Percentiles rank a stretch among this genome's conserved stretches.
phyloP scores from a whole-genome alignment of 805 yeast species.

The Starmera pachycereana region DNA sequence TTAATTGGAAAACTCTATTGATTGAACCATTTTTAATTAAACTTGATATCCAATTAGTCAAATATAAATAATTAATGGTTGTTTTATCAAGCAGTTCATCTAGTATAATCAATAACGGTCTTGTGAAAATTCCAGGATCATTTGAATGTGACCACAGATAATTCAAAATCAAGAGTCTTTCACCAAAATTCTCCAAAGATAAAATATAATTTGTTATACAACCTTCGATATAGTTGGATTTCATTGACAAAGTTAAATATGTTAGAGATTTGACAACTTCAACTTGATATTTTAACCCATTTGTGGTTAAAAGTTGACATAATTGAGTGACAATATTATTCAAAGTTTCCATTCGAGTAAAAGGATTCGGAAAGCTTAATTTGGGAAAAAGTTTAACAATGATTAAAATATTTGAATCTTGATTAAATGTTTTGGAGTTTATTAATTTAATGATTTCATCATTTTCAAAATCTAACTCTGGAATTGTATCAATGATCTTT shows the following conservation, averaged over 20 bases:
- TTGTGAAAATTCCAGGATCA: slow-evolving; percentile 35
- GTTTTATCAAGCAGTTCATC: slow-evolving; percentile 46
- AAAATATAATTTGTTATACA: slow-evolving; percentile 51
- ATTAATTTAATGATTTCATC: slow-evolving; percentile 22
- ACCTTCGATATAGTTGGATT: slow-evolving; percentile 57
- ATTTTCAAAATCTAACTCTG: slow-evolving; percentile 28
- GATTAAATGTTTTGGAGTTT: slow-evolving; percentile 5
- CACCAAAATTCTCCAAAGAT: slow-evolving; percentile 24
- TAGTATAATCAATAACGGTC: slow-evolving; percentile 58
- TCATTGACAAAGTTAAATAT: slow-evolving; percentile 44
- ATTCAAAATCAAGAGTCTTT: slow-evolving; percentile 45
- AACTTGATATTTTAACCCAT: slow-evolving; percentile 45
- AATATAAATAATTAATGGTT: slow-evolving; percentile 30
- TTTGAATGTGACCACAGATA: slow-evolving; percentile 70
- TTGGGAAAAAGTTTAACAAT: slow-evolving; percentile 21
- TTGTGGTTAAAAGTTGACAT: slow-evolving; percentile 7
- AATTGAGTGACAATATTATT: slow-evolving; percentile 11
- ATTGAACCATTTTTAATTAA: slow-evolving; percentile 41
- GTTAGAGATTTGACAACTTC: slow-evolving; percentile 62
- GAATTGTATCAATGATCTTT: slow-evolving; percentile 34
- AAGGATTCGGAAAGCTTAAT: slow-evolving; percentile 16
- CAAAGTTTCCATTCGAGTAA: slow-evolving; percentile 13
- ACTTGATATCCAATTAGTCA: slow-evolving; percentile 38
- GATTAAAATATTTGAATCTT: slow-evolving; percentile 14
- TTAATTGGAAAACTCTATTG: slow-evolving; percentile 47